These are phyloP conservation scores for Diphasiastrum complanatum DNA, from an alignment of 83 land plant species.

Conservation along the genomic window DNA sequence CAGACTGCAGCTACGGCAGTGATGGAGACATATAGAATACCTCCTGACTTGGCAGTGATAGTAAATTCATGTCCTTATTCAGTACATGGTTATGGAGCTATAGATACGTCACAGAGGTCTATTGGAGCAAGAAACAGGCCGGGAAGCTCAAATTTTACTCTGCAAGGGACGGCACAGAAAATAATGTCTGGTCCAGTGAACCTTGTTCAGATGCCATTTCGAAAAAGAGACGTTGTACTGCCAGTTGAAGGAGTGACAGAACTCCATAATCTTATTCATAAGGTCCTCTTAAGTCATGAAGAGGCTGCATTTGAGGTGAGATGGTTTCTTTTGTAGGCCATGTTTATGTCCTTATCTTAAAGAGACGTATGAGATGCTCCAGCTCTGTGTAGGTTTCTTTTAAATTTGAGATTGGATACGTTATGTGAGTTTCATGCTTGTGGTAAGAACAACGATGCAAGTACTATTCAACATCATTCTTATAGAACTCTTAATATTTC, in stretches of 20 bases:
- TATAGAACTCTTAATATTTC: no score
- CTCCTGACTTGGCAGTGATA: conserved; percentile 47
- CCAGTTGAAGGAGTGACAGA: conserved; percentile 69
- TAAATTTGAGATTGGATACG: no score
- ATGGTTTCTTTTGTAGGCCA: no score
- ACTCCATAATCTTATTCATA: conserved; percentile 52
- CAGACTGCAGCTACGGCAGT: conserved; percentile 55
- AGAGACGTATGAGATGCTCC: no score
- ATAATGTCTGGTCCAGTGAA: conserved; percentile 51
- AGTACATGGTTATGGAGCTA: conserved; percentile 27
- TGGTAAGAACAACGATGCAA: no score
- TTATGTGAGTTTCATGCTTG: no score
- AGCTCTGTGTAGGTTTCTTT: no score
- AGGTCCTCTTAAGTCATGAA: conserved; percentile 57
- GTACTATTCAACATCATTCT: no score
- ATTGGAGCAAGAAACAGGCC: conserved; percentile 11
- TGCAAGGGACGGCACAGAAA: conserved; percentile 34
- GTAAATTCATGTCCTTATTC: conserved; percentile 75
- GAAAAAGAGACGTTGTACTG: conserved; percentile 44
- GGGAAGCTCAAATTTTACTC: conserved; percentile 15
- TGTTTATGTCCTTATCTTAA: no score
- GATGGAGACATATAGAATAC: conserved; percentile 63
- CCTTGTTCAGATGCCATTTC: conserved; percentile 61
- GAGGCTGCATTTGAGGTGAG: conserved; percentile 65
- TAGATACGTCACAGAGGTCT: conserved; percentile 7